phyloP scores from a whole-genome alignment of 2,329 filamentous ascomycete species.

The Penicillium sp. region DNA sequence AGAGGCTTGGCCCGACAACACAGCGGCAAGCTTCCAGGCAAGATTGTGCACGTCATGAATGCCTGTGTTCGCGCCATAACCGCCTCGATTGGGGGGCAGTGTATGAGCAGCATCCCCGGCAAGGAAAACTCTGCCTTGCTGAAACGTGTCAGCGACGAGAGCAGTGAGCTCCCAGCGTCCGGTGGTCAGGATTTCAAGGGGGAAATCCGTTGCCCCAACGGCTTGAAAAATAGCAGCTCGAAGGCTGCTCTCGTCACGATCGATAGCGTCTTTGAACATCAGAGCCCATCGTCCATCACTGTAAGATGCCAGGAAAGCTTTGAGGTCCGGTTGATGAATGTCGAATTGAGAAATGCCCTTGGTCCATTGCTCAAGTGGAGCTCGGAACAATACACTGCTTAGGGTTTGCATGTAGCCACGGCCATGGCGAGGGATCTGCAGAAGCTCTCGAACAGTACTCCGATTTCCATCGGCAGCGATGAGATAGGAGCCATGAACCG shows the following conservation, averaged over 20 bases:
- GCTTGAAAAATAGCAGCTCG: constrained; percentile 20
- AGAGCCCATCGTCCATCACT: constrained; percentile 21
- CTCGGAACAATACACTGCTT: constrained; percentile 20
- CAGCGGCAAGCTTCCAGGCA: constrained; percentile 39
- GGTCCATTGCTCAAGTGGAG: constrained; percentile 13
- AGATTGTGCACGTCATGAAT: constrained; percentile 40
- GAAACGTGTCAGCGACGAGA: constrained; percentile 23
- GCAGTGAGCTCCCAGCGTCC: constrained; percentile 30
- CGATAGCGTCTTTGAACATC: constrained; percentile 20
- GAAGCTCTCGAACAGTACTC: constrained; percentile 15
- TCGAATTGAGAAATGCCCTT: constrained; percentile 17
- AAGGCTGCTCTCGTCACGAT: constrained; percentile 18
- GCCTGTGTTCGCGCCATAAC: constrained; percentile 31
- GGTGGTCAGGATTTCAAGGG: constrained; percentile 31
- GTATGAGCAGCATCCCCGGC: constrained; percentile 30
- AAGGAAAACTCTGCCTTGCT: constrained; percentile 28
- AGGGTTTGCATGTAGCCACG: constrained; percentile 19
- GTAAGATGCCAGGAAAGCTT: constrained; percentile 21
- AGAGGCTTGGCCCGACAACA: constrained; percentile 20
- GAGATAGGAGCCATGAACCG: constrained; percentile 31
- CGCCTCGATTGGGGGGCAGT: constrained; percentile 25
- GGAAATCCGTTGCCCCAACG: constrained; percentile 24
- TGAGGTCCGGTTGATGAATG: constrained; percentile 15
- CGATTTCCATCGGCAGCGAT: constrained; percentile 36
- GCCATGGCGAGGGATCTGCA: constrained; percentile 16